Base-by-base conservation (phyloP, 768 basidiomycete genomes). In the Boletus coccyginus region DNA sequence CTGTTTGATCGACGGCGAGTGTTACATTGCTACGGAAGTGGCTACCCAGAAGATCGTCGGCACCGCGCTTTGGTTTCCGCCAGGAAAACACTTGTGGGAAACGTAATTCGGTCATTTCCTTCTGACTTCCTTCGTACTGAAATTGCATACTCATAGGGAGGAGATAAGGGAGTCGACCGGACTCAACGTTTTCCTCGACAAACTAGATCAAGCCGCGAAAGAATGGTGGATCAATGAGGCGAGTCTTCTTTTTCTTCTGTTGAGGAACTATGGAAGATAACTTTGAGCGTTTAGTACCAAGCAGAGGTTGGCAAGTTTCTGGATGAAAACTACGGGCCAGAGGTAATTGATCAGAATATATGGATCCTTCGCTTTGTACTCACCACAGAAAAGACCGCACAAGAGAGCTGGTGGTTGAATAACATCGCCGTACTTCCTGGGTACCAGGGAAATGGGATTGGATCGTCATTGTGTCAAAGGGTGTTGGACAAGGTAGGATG, bases 201-300 rank as follows among this genome's bases (percentile, higher is more conserved):
- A 53, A 27, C 36, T 56, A 13, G 55, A 52, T 24, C 42, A 19
- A 13, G 43, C 50, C 17, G 12, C 55, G 3, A 39, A 56, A 16
- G 43, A 56, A n/a, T 56, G 55, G 55, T 56, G 55, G 55, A 10
- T 45, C 4, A 45, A 52, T 2, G 55, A 56, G 11, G 55, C 17
- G 12, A 33, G 43, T 56, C 7, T n/a, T 27, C 21, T 1, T 44
- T 21, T 36, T 4, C 9, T 24, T 29, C 17, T 2, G 33, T 35
- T 27, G 19, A 13, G 7, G 32, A 35, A 24, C 29, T 1, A 13
- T 5, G 16, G 36, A n/a, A 12, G 21, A 36, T 39, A 6, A 49
- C 17, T n/a, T n/a, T 12, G 38, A 49, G 14, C 27, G 5, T 41
- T 32, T 33, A 52, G 50, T 56, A 56, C 24, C 6, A 39, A 14